A percentile compares a stretch with the other conserved stretches of the same genome.
Evolutionary conservation across 805 yeast genomes (phyloP).

Genomic region (Saccharomycopsis lassenensis): DNA sequence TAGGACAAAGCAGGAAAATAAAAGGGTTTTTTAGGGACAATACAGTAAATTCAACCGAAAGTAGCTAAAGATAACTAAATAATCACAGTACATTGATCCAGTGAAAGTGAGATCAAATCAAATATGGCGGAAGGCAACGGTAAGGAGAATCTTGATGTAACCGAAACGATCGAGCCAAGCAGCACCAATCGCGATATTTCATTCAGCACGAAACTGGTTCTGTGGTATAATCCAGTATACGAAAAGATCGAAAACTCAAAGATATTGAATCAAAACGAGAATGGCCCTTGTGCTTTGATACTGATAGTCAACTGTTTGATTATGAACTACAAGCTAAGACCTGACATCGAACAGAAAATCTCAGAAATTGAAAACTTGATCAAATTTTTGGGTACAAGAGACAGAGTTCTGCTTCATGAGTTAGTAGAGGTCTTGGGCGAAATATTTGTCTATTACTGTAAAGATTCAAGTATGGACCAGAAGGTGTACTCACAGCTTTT

Average conservation of each 20-base stretch:
- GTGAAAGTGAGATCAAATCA: no score
- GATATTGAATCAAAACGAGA: slow-evolving; percentile 31
- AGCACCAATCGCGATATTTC: no score
- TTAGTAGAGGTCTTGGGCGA: slow-evolving; percentile 25
- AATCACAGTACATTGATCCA: no score
- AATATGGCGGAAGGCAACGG: no score
- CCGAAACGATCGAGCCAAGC: no score
- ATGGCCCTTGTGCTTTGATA: slow-evolving; percentile 39
- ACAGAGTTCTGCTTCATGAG: slow-evolving; percentile 15
- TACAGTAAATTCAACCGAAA: no score
- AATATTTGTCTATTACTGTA: slow-evolving; percentile 17
- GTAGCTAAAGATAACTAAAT: no score
- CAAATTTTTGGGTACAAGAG: background rate
- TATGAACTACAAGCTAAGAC: slow-evolving; percentile 23
- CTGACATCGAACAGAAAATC: background rate
- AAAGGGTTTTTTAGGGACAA: no score
- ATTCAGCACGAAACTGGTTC: slow-evolving; percentile 13
- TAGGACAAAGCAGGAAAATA: no score
- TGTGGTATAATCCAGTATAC: slow-evolving; percentile 14
- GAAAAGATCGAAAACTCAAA: slow-evolving; percentile 21
- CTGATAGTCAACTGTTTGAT: slow-evolving; percentile 33
- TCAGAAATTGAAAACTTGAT: slow-evolving; percentile 6
- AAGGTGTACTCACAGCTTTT: no score
- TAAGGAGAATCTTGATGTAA: no score
- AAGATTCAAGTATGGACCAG: no score